A percentile compares a stretch with the other conserved stretches of the same genome.
Conservation (phyloP, 2,329 filamentous ascomycete genomes). For the Colletotrichum spaethianum region DNA sequence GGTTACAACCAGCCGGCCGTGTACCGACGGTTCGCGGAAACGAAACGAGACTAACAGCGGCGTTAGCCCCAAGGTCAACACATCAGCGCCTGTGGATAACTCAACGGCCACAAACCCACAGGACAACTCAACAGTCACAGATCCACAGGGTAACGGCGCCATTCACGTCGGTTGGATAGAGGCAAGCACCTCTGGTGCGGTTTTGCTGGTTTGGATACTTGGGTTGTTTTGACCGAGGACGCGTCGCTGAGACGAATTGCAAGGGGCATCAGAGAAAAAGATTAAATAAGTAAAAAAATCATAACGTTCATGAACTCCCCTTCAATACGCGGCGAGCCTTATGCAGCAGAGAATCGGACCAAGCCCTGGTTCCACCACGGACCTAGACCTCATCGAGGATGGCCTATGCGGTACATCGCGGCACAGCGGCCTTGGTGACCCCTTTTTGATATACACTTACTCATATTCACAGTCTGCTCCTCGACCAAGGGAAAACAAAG, state of each 20-base stretch:
- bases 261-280: background rate
- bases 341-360: background rate
- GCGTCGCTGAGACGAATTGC: background rate
- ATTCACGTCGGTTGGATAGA: background rate
- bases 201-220: slow-evolving; percentile 2
- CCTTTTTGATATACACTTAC: background rate
- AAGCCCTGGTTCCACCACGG: background rate
- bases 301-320: background rate
- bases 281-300: too few species aligned
- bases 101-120: background rate
- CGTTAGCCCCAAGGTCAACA: background rate
- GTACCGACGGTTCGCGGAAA: background rate
- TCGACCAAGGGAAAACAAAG: background rate
- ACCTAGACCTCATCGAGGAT: background rate
- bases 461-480: background rate
- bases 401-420: background rate
- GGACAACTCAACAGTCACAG: background rate
- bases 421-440: background rate
- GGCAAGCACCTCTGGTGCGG: background rate
- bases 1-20: background rate
- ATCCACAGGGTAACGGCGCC: background rate
- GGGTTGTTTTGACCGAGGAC: background rate
- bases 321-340: background rate
- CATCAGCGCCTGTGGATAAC: background rate
- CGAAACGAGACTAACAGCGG: background rate